Base-by-base conservation (phyloP, 1,139 yeast genomes). In the Candida tunisiensis region DNA sequence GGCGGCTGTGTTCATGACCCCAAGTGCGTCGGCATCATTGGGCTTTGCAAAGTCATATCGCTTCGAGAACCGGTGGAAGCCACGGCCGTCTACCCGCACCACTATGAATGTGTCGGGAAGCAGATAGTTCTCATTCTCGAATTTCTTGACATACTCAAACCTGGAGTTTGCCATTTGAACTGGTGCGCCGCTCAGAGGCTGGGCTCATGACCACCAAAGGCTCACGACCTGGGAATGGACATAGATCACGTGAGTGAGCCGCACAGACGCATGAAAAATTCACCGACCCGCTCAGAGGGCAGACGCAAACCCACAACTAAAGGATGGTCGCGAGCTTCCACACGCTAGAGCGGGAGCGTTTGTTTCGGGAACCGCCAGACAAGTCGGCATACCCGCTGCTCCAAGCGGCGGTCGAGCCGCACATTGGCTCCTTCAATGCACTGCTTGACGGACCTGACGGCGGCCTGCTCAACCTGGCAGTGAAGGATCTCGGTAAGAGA, bases 391-490 rank as follows among this genome's bases (percentile, higher is more conserved):
- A 59, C 44, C 94, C 95, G 6, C 57, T 83, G 27, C 64, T 91
- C 25, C 66, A 68, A 33, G 92, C 80, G 35, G 96, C 98, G 8
- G 91, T 88, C 21, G 70, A 71, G 33, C 99, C 98, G 8, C 99
- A 88, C 50, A 66, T 91, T 33, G 96, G 93, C 7, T 88, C 98
- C 2, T 88, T 88, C 62, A 77, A 88, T 60, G 96, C 95, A 9
- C 62, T 88, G 32, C 78, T 93, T 22, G 93, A 79, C 33, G 94
- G 93, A 15, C 51, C 55, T 8, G 70, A 62, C 28, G 92, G 88
- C 19, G 95, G 95, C 4, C 56, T 88, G 25, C 61, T 88, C 36
- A 83, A 85, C 49, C 56, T 75, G 29, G 96, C 79, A 2, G 93
- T 78, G 25, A 63, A 74, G 44, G 98, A 88, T 45, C 82, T 88